A percentile compares a stretch with the other conserved stretches of the same genome.
phyloP scores from a whole-genome alignment of 805 yeast species.

The Yarrowia hollandica region DNA sequence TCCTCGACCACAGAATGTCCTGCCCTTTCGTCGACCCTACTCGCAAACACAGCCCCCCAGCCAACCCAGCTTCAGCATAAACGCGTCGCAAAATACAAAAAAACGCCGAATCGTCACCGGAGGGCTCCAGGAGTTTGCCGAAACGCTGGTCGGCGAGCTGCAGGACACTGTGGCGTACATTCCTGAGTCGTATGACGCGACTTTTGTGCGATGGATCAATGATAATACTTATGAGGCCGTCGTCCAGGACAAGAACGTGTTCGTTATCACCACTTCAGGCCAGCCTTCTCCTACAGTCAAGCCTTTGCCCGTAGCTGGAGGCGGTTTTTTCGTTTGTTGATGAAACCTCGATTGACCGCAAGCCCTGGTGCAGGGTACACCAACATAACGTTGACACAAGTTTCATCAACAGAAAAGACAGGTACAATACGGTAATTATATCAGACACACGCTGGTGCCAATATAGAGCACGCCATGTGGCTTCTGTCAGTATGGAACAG shows the following conservation, averaged over 20 bases:
- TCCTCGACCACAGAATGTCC: neutral
- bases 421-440: too few relatives aligned
- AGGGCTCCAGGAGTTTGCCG: constrained; percentile 22
- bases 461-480: too few relatives aligned
- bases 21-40: neutral
- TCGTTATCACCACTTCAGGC: constrained; percentile 6
- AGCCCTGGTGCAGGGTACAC: neutral
- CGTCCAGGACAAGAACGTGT: constrained; percentile 6
- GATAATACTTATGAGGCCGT: constrained; percentile 7
- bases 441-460: too few relatives aligned
- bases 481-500: too few relatives aligned
- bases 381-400: too few relatives aligned
- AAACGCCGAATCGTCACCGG: constrained; percentile 4
- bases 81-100: constrained; percentile 12
- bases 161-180: constrained; percentile 17
- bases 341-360: too few relatives aligned
- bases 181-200: constrained; percentile 3
- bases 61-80: neutral
- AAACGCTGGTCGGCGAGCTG: constrained; percentile 17
- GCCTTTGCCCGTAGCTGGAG: neutral
- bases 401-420: too few relatives aligned
- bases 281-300: constrained; percentile 1
- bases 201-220: constrained; percentile 13
- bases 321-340: constrained; percentile 6
- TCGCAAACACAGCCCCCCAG: neutral